These are phyloP conservation scores for Candida verbasci DNA, from an alignment of 805 yeast genomes.

Conservation along the genomic window DNA sequence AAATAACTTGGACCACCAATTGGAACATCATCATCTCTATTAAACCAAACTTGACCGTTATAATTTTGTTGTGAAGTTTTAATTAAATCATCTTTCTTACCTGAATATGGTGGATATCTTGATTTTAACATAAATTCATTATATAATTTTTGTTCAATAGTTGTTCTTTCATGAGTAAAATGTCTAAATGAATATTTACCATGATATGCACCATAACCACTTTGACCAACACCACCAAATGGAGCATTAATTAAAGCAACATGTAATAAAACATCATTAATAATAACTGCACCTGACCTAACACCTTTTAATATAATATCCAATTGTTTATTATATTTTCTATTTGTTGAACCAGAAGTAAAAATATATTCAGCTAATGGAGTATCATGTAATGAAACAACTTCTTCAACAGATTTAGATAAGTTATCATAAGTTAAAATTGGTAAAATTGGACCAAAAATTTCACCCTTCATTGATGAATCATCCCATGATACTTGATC, in stretches of 20 bases:
- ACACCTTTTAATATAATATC: constrained; percentile 44
- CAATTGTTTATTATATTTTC: constrained; percentile 41
- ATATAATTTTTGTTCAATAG: constrained; percentile 61
- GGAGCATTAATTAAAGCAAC: constrained; percentile 67
- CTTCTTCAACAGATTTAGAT: constrained; percentile 39
- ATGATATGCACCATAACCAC: constrained; percentile 82
- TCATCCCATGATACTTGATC: constrained; percentile 62
- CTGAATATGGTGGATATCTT: constrained; percentile 61
- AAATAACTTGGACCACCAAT: constrained; percentile 29
- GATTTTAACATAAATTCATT: constrained; percentile 54
- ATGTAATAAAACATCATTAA: constrained; percentile 72
- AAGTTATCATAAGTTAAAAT: constrained; percentile 51
- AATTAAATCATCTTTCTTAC: constrained; percentile 28
- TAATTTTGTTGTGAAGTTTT: constrained; percentile 22
- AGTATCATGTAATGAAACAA: constrained; percentile 53
- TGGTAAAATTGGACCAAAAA: constrained; percentile 86
- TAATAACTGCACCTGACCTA: constrained; percentile 67
- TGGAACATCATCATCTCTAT: constrained; percentile 32
- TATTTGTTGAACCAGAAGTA: constrained; percentile 39
- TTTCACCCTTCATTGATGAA: constrained; percentile 66
- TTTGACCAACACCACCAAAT: constrained; percentile 87
- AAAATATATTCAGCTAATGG: constrained; percentile 81
- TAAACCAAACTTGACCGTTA: constrained; percentile 36
- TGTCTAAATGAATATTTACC: constrained; percentile 50
- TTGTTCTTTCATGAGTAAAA: constrained; percentile 72